Percentiles rank a stretch among this genome's conserved stretches.
Evolutionary conservation across 2,329 filamentous ascomycete species (phyloP).

Genomic region (Monosporascus sp.): DNA sequence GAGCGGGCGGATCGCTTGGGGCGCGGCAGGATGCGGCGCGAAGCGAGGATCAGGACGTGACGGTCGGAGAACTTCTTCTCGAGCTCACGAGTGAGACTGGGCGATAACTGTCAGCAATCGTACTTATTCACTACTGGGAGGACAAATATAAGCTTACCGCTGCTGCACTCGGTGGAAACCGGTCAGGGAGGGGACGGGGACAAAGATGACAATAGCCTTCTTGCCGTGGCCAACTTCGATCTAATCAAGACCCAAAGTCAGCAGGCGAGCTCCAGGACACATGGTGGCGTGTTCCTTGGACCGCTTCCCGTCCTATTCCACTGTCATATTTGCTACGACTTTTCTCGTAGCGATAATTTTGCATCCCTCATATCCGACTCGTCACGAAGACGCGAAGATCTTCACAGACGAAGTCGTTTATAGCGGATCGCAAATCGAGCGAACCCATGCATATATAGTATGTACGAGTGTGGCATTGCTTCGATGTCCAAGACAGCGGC

Average conservation of each 20-base stretch:
- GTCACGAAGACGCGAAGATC: slow-evolving; percentile 7
- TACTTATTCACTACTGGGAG: not conserved
- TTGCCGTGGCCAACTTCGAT: slow-evolving; percentile 99
- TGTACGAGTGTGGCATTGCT: not conserved
- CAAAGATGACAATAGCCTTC: slow-evolving; percentile 99
- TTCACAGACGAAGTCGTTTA: slow-evolving; percentile 13
- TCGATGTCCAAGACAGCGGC: slow-evolving; percentile 4
- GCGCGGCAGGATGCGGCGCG: slow-evolving; percentile 96
- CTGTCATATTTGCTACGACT: slow-evolving; percentile 21
- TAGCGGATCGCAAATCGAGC: slow-evolving; percentile 1
- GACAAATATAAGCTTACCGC: slow-evolving; percentile 62
- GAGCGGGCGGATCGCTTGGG: slow-evolving; percentile 97
- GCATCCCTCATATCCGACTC: slow-evolving; percentile 14
- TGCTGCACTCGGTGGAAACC: slow-evolving; percentile 99
- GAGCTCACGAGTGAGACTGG: slow-evolving; percentile 96
- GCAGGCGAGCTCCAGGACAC: slow-evolving; percentile 69
- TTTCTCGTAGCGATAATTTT: slow-evolving; percentile 2
- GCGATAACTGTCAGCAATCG: slow-evolving; percentile 15
- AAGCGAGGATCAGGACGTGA: slow-evolving; percentile 98
- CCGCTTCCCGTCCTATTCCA: slow-evolving; percentile 72
- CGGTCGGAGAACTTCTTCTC: slow-evolving; percentile 99
- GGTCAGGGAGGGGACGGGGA: slow-evolving; percentile 96
- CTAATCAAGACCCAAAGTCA: slow-evolving; percentile 69
- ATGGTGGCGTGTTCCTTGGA: slow-evolving; percentile 52
- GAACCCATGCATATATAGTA: slow-evolving; percentile 7